Evolutionary conservation across 352 stramenopile genomes (phyloP), one percentile per base, ranked within the genome.

Genomic region (Elongisporangium prolatum): DNA sequence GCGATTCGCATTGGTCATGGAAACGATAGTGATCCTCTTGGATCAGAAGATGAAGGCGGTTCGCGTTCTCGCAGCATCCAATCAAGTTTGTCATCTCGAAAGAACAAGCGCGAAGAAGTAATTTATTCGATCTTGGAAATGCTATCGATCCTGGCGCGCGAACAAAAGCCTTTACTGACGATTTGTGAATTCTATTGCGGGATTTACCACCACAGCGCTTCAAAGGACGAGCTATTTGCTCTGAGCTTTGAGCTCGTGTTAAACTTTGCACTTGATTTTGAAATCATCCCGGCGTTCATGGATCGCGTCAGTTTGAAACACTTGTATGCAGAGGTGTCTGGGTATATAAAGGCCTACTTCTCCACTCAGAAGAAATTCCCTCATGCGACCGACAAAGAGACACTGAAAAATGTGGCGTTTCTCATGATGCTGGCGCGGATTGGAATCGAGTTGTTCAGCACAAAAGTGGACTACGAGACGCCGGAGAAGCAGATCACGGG

Each of bases 91-190:
- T 54, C 55, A 50, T 47, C 64, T 69, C 5, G 57, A 56, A 34
- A 52, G 65, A 20, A 83, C 16, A 77, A 67, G 53, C 72, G 74
- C 0, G 80, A 89, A 50, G 74, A 89, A 25, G 69, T 90, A 4
- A 61, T 93, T 4, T 87, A 80, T 38, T 83, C 84, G 4, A 91
- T 93, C 75, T 60, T 91, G 22, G 84, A 91, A 57, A 93, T 91
- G 84, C 76, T 80, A 21, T 61, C 57, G 13, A 68, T 91, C 11
- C 54, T 93, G 2, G 77, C 67, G 20, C 75, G 81, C 4, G 81
- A 93, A 37, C 75, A 85, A 56, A 85, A 82, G n/a, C 74, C 84
- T 5, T 60, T 93, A 0, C 66, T 68, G 6, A 79, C 80, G 13
- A 87, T 93, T 24, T 88, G 79, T 21, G 84, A 90, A 51, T 90